Evolutionary conservation across 164 flowering plant genomes (phyloP), one percentile per base, ranked within the genome.

Genomic region (Liquidambar formosana): DNA sequence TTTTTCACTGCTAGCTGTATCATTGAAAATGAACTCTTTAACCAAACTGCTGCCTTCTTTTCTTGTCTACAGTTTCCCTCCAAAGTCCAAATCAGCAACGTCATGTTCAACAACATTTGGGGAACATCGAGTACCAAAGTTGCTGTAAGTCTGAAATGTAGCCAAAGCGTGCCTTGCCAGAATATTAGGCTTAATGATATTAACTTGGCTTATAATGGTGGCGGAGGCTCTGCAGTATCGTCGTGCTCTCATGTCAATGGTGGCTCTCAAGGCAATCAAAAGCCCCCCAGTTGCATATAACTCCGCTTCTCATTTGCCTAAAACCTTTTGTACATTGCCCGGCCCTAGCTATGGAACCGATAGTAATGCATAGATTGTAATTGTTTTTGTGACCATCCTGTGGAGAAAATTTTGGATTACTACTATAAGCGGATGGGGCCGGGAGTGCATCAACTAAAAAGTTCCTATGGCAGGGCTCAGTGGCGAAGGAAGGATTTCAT

Each of bases 111-210:
- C 14, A 71, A 83, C 70, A 76, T 80, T 1, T 0, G 69, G 38
- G 84, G 84, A 16, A 78, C 68, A 5, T 72, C 84, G 1, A 58
- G 16, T 0, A 23, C 78, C 0, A 19, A 64, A 14, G 67, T 73
- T 1, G 84, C 88, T 4, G 80, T 82, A 1, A 59, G 18, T 18
- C 57, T 84, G 19, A 16, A 63, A 0, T 84, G 88, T 66, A 84
- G 88, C 54, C 14, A 23, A 38, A 28, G n/a, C 1, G 49, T 26
- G 27, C 84, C 87, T 8, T 81, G 87, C 26, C 21, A 61, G 19
- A 57, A 79, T 28, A 47, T 83, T 19, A 25, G 60, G 67, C 66
- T 82, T 1, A 51, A 28, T 0, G 25, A 79, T 67, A 77, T 82
- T 15, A 54, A 79, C 33, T 49, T 82, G 56, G 22, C 5, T 1